Evolutionary conservation across 768 basidiomycete species (phyloP), one percentile per base, ranked within the genome.

Genomic region (Hemileccinum rubropunctum): DNA sequence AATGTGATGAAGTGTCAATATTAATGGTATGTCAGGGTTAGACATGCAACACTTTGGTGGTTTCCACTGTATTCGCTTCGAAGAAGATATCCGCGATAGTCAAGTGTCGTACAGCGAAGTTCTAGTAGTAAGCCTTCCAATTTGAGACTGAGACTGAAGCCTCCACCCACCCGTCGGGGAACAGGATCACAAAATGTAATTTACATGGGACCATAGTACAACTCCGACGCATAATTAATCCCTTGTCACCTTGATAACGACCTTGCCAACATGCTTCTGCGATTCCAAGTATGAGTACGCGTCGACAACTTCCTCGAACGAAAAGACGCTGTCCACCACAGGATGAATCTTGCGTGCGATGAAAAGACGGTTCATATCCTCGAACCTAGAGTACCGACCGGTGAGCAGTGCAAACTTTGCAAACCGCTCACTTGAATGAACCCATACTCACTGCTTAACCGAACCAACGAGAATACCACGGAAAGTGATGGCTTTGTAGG

Each of bases 21-120:
- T n/a, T n/a, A n/a, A n/a, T n/a, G 84, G 85, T 68, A 87, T 88
- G 72, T 86, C 85, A 67, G 84, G 79, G 56, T 42, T 60, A 52
- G 64, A 61, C 64, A 65, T 65, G 61, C 56, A 66, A 48, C 47
- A 3, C 23, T 23, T 23, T 23, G 23, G 23, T 6, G 23, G 6
- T 23, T 23, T 23, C 23, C 23, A 6, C 23, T 23, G 23, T n/a
- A n/a, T n/a, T 23, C 23, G 23, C 23, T 23, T 23, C 23, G 23
- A 23, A 23, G 23, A 23, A 23, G 23, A n/a, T 6, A 6, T 23
- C 23, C 23, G 23, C 23, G 6, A 23, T 23, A 23, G 23, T 23
- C 23, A 23, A 23, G 23, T 23, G 23, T 23, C 6, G 23, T 23
- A 23, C 23, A 23, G 6, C 23, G 23, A 23, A 23, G 23, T 23